Evolutionary conservation across 116 monocot genomes (phyloP).

Genomic region (Posidonia oceanica): DNA sequence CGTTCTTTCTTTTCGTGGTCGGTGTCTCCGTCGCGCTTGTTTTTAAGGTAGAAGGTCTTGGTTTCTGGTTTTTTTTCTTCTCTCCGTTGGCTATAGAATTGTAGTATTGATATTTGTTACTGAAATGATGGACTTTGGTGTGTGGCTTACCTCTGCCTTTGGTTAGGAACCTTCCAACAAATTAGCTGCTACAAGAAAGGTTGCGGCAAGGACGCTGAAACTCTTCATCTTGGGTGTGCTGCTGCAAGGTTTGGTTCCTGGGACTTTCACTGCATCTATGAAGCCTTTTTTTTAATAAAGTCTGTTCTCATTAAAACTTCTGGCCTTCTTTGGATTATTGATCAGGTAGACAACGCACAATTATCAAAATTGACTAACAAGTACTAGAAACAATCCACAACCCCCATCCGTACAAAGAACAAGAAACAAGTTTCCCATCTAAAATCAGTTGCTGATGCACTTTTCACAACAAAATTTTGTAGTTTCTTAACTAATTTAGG

Average conservation of each 20-base stretch:
- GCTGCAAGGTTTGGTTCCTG: conserved; percentile 60
- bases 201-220: conserved; percentile 46
- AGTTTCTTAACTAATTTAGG: too few relatives aligned
- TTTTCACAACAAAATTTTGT: too few relatives aligned
- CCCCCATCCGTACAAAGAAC: too few relatives aligned
- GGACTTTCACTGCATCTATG: neutral
- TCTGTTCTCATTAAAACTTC: neutral
- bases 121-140: neutral
- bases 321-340: neutral
- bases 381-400: too few relatives aligned
- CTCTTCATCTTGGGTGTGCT: conserved; percentile 60
- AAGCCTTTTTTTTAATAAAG: neutral
- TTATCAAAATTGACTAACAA: too few relatives aligned
- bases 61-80: neutral
- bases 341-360: neutral
- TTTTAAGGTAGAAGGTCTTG: conserved; percentile 46
- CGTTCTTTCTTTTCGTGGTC: conserved; percentile 82
- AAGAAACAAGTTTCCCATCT: too few relatives aligned
- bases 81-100: neutral
- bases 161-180: conserved; percentile 54
- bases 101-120: too few relatives aligned
- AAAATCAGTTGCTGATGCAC: too few relatives aligned
- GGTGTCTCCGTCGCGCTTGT: conserved; percentile 75
- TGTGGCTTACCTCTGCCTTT: neutral
- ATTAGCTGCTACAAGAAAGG: conserved; percentile 45